Conservation (phyloP, 2,329 filamentous ascomycete genomes). For the Cladosporium sp. region DNA sequence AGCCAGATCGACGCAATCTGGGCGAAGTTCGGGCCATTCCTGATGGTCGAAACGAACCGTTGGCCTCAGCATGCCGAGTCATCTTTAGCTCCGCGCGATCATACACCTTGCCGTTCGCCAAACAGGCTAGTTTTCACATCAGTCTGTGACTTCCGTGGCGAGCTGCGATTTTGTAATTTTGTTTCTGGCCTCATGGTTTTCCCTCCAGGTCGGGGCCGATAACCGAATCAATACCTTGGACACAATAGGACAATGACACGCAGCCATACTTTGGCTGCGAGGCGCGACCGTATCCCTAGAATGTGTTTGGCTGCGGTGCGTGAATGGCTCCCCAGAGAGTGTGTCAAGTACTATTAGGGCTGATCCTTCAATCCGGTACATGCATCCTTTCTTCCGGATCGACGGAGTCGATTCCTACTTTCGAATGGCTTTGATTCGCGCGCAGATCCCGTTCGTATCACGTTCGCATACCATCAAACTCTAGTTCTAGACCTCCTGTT, state of each 20-base stretch:
- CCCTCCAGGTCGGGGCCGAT: neutral
- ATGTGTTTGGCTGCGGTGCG: neutral
- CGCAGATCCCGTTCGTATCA: neutral
- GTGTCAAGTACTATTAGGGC: neutral
- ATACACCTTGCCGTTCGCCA: neutral
- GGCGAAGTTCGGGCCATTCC: neutral
- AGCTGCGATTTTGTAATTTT: neutral
- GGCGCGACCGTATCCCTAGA: neutral
- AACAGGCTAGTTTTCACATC: neutral
- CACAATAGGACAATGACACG: neutral
- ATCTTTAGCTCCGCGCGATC: neutral
- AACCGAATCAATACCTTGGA: neutral
- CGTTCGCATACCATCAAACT: neutral
- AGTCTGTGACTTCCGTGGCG: neutral
- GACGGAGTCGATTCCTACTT: neutral
- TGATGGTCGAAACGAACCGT: neutral
- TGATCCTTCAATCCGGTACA: neutral
- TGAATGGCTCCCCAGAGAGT: neutral
- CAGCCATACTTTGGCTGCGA: neutral
- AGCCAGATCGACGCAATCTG: neutral
- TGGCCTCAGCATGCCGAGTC: neutral
- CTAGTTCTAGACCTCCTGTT: neutral
- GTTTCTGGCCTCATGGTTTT: neutral
- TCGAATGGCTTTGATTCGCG: neutral
- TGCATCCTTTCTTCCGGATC: neutral